phyloP scores from a whole-genome alignment of 2,329 filamentous ascomycete genomes.

The Dactylellina cionopaga region DNA sequence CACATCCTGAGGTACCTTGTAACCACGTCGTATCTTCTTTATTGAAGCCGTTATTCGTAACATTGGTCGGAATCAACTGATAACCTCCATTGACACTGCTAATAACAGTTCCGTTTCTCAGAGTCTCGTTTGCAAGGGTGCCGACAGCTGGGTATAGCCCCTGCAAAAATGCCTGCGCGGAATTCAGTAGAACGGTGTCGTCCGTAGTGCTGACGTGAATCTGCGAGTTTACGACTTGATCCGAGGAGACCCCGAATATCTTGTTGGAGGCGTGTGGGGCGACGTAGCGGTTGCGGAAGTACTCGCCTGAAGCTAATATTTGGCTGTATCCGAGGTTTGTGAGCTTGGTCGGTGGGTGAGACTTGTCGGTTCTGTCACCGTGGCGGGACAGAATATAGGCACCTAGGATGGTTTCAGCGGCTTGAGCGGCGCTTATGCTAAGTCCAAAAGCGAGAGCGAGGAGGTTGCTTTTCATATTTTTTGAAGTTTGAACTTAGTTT shows the following conservation, averaged over 20 bases:
- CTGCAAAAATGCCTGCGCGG: constrained; percentile 82
- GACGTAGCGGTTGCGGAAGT: constrained; percentile 82
- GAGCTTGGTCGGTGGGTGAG: constrained; percentile 75
- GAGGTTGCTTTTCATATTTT: constrained; percentile 27
- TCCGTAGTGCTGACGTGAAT: constrained; percentile 77
- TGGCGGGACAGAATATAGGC: constrained; percentile 90
- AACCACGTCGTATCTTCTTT: constrained; percentile 66
- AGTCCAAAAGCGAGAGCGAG: constrained; percentile 40
- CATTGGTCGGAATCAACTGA: constrained; percentile 81
- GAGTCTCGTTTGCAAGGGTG: constrained; percentile 65
- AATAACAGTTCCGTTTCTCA: constrained; percentile 76
- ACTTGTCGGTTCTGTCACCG: constrained; percentile 85
- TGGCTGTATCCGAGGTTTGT: constrained; percentile 82
- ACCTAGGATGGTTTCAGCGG: constrained; percentile 77
- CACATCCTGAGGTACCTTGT: constrained; percentile 69
- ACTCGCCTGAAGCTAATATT: constrained; percentile 76
- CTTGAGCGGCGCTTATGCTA: constrained; percentile 23
- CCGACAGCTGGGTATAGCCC: constrained; percentile 84
- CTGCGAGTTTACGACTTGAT: constrained; percentile 75
- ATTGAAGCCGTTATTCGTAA: constrained; percentile 67
- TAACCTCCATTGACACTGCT: constrained; percentile 78
- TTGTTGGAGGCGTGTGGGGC: constrained; percentile 65
- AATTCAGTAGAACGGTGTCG: constrained; percentile 83
- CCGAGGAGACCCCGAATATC: constrained; percentile 73
- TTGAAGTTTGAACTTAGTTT: neutral